Evolutionary conservation across 2,329 filamentous ascomycete species (phyloP), one percentile per base, ranked within the genome.

Genomic region (Colletotrichum horii): DNA sequence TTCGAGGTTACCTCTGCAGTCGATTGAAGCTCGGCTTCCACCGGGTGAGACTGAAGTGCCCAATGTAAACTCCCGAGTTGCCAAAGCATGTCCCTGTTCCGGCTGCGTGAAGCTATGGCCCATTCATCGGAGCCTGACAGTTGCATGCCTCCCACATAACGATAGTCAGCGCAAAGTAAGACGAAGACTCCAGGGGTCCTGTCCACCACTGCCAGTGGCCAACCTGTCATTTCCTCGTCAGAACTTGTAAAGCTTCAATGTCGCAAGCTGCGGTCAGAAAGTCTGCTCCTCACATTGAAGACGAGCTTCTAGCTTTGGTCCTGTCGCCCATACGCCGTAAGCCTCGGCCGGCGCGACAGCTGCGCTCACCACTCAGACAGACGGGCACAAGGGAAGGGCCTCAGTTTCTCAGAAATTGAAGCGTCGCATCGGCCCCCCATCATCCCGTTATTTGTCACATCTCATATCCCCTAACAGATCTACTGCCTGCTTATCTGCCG

Each of bases 31-130:
- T 72, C 69, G 72, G 55, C 38, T 67, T 74, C 15, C 28, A 60
- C 62, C 61, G 72, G 69, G 16, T 67, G 69, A 66, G 52, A 66
- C 30, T 26, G 48, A 26, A 56, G 15, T 3, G 30, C 32, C 32
- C 48, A 56, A 55, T 28, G 28, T 56, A 19, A 30, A 62, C 56
- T 62, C 38, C 48, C 64, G 24, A 52, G 32, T 28, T 14, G 71
- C 58, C 43, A 34, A 71, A 58, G 32, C 38, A 60, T 38, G 55
- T 38, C 66, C 43, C 71, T 65, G 30, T 30, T 28, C 19, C 72
- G 34, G 36, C 68, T 71, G 72, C 72, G 66, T 66, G 72, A 28
- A 75, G 72, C 68, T 72, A 75, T 75, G 72, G 72, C 68, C 72
- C 36, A 60, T 67, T 58, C 22, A 28, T 26, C 22, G 22, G 24